Evolutionary conservation across 2,329 filamentous ascomycete species (phyloP), one percentile per base, ranked within the genome.

Genomic region (Monosporascus ibericus): DNA sequence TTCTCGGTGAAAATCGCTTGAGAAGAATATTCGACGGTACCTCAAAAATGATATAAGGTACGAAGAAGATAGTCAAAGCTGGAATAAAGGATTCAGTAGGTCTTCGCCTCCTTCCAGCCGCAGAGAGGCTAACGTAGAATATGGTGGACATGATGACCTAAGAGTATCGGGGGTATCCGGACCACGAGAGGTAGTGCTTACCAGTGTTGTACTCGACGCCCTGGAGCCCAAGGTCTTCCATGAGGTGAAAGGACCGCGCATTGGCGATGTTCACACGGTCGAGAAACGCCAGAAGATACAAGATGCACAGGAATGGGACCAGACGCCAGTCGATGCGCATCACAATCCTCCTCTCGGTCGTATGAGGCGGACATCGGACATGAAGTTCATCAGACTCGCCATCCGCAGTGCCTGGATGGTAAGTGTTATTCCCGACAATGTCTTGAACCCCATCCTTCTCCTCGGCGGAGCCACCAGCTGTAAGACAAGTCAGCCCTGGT

Each of bases 251-350:
- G 46, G 87, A 76, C 44, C 79, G 81, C 27, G 88, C 88, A 69
- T 92, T 92, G 68, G 84, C 85, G 62, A 92, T 89, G 65, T 92
- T 92, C 65, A 91, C 87, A 47, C 88, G 77, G 66, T 86, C 78
- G 64, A 63, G 55, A 54, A 67, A 68, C 8, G 66, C 66, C 27
- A 68, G 53, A 6, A 68, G 61, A 49, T 68, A 68, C 67, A 92
- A 75, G 55, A 91, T 74, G 65, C 82, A 86, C 50, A 92, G 74
- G 58, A 86, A 87, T 0, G 88, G 88, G 49, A 92, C 74, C 49
- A 92, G 77, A 59, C 80, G 82, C 58, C 84, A 66, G 67, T 92
- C 88, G 63, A 92, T 85, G 69, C 85, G 87, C 55, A 77, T 70
- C 72, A 89, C 78, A 54, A 92, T 75, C 61, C 75, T 80, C 58